Evolutionary conservation across 352 stramenopile species (phyloP).

Genomic region (Globisporangium abappressorium): DNA sequence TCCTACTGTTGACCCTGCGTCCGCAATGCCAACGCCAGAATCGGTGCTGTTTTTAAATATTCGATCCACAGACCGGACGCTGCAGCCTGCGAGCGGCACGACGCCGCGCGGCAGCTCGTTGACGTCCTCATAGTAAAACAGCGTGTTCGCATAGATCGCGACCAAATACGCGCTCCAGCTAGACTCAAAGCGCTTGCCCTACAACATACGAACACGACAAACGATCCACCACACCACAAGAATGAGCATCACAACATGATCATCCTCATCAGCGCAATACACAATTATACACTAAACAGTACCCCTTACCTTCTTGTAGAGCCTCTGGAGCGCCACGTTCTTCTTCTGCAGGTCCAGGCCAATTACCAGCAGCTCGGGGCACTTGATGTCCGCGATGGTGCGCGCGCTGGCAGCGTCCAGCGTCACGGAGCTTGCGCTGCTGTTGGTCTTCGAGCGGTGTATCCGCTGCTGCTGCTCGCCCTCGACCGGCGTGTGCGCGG

Average conservation of each 20-base stretch:
- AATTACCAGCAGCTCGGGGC: constrained; percentile 47
- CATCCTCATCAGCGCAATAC: neutral
- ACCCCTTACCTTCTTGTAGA: constrained; percentile 48
- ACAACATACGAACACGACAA: too few species aligned
- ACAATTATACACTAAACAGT: neutral
- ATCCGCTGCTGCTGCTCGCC: constrained; percentile 4
- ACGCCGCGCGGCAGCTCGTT: constrained; percentile 48
- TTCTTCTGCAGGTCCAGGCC: constrained; percentile 44
- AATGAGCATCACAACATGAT: constrained; percentile 6
- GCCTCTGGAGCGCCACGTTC: constrained; percentile 29
- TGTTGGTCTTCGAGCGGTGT: constrained; percentile 13
- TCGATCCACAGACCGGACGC: constrained; percentile 52
- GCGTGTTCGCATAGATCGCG: constrained; percentile 50
- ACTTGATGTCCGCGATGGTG: constrained; percentile 23
- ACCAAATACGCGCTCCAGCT: constrained; percentile 59
- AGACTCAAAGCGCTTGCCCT: constrained; percentile 65
- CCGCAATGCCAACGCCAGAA: neutral
- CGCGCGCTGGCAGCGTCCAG: constrained; percentile 12
- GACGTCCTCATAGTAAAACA: constrained; percentile 67
- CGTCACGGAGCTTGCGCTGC: constrained; percentile 14
- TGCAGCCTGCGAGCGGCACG: constrained; percentile 46
- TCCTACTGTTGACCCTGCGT: neutral
- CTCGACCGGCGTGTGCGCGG: neutral
- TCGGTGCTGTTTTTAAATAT: constrained; percentile 45
- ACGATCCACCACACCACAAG: neutral